phyloP scores from a whole-genome alignment of 2,329 filamentous ascomycete species.

The Hymenoscyphus albidus region DNA sequence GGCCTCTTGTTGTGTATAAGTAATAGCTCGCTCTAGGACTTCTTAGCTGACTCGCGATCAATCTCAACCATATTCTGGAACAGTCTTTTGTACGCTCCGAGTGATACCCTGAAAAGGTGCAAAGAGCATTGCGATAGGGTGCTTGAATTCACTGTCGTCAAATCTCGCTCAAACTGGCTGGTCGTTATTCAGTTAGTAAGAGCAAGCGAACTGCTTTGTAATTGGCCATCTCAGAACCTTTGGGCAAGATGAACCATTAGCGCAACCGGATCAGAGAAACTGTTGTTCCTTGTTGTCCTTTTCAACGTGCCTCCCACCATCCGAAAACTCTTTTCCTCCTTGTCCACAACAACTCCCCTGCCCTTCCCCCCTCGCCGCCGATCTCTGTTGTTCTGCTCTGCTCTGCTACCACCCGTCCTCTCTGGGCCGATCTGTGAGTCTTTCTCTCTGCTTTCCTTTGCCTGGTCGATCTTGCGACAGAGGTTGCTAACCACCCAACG shows the following conservation, averaged over 20 bases:
- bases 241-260: neutral
- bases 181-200: neutral
- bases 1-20: too few species aligned
- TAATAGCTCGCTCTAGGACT: too few species aligned
- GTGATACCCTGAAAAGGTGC: too few species aligned
- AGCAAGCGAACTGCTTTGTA: neutral
- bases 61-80: too few species aligned
- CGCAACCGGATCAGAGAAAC: neutral
- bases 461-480: too few species aligned
- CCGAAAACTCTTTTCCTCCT: neutral
- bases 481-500: too few species aligned
- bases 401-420: neutral
- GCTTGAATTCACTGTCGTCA: neutral
- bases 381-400: neutral
- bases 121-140: neutral
- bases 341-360: neutral
- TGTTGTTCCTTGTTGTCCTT: neutral
- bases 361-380: neutral
- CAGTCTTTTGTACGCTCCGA: too few species aligned
- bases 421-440: neutral
- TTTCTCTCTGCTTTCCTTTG: neutral
- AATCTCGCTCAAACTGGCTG: neutral
- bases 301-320: neutral
- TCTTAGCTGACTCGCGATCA: too few species aligned
- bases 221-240: neutral